A percentile compares a stretch with the other conserved stretches of the same genome.
These are phyloP conservation scores for Phytophthora sp. DNA, from an alignment of 352 stramenopile genomes.

Conservation along the genomic window DNA sequence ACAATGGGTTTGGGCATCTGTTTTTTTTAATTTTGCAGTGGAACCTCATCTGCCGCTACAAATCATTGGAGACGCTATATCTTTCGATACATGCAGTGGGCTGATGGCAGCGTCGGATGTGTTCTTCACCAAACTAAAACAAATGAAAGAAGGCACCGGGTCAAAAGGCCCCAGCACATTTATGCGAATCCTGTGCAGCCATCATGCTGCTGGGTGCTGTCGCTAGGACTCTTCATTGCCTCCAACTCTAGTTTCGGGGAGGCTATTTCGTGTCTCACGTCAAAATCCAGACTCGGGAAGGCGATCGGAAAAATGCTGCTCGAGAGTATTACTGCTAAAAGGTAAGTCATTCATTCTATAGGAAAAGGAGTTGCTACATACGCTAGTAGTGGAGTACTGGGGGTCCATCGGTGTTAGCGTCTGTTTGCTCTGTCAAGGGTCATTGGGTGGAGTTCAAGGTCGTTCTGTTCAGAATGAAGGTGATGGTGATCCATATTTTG, in stretches of 20 bases:
- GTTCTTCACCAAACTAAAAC: neutral
- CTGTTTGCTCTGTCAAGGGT: too few relatives aligned
- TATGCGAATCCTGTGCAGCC: conserved; percentile 8
- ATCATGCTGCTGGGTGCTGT: too few relatives aligned
- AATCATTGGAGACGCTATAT: conserved; percentile 5
- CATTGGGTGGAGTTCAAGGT: too few relatives aligned
- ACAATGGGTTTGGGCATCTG: conserved; percentile 11
- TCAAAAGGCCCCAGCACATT: too few relatives aligned
- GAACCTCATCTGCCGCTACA: conserved; percentile 16
- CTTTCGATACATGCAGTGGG: conserved; percentile 4
- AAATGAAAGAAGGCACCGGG: conserved; percentile 15
- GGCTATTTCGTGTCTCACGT: neutral
- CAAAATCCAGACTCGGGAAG: neutral
- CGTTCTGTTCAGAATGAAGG: too few relatives aligned
- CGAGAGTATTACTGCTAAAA: neutral
- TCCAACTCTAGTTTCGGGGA: neutral
- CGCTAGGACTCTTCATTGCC: conserved; percentile 1
- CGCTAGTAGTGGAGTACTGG: too few relatives aligned
- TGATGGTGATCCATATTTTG: too few relatives aligned
- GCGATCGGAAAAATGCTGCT: neutral
- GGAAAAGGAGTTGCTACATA: too few relatives aligned
- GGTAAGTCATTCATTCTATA: conserved; percentile 23
- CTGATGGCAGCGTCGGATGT: neutral
- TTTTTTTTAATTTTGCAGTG: conserved; percentile 15
- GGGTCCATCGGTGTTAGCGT: too few relatives aligned